Base-by-base conservation (phyloP, 176 grass and related monocot genomes). In the Dactylis glomerata region DNA sequence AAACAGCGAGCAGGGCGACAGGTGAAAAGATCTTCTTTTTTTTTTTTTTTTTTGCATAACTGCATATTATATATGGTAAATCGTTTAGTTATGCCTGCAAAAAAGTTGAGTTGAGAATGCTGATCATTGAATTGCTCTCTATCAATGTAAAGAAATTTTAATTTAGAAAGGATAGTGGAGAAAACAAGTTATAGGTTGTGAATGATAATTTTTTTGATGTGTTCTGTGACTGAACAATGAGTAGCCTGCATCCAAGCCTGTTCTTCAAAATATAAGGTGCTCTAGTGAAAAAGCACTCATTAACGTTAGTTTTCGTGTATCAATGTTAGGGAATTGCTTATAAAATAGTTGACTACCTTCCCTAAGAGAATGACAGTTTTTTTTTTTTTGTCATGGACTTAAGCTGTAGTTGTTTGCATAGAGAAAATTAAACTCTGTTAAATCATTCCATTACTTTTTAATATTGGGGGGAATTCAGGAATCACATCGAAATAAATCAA, bases 1-100 rank as follows among this genome's bases (percentile, higher is more conserved):
- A 8, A 90, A 88, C 85, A 95, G 85, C 66, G 89, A 94, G 77
- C 89, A 87, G 69, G 92, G 84, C 0, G 89, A 94, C 72, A 86
- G 88, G 92, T 94, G 42, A 84, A 16, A 84, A 27, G 5, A 78
- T 89, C 76, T 46, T 36, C 27, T 46, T n/a, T n/a, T n/a, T n/a
- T n/a, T n/a, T n/a, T 14, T 28, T 24, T 31, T 31, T 23, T 37
- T 31, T 16, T 31, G 1, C n/a, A n/a, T n/a, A n/a, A n/a, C n/a
- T 6, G 30, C 45, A 31, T 7, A 1, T 44, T 45, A 64, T 74
- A 0, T 30, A 5, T 34, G 63, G 59, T 51, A 49, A 49, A 7
- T 22, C 15, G 27, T 37, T 57, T 47, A 46, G n/a, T 32, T 20
- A 72, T 44, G 12, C 2, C 45, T 83, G 31, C 28, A 58, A 46